Evolutionary conservation across 2,329 filamentous ascomycete species (phyloP), one percentile per base, ranked within the genome.

Genomic region (Phaeophleospora eucalypticola): DNA sequence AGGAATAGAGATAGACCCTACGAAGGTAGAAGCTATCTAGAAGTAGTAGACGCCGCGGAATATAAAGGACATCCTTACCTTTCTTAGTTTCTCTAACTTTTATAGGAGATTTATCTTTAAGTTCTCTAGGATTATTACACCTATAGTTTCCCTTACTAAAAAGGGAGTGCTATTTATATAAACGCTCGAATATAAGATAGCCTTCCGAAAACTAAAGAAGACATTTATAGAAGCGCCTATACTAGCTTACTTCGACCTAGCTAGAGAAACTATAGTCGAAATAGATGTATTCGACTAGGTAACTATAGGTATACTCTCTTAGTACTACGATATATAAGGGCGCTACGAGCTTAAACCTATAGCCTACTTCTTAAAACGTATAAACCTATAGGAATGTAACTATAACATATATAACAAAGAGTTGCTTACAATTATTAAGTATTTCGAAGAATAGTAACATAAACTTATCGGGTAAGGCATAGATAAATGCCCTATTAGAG

Each of bases 401-500:
- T 55, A 55, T 17, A 24, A 52, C 10, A 54, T 51, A 4, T 49
- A 52, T 18, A 29, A 54, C 19, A 47, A 47, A 37, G 49, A 55
- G 34, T 53, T 71, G 0, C 36, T 69, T 3, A 63, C 64, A 2
- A 64, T 70, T 24, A 44, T 69, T 1, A 16, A 39, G 10, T 32
- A 38, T n/a, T 54, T 68, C 12, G 40, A 63, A 42, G 40, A 60
- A 43, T 67, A 49, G 59, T 4, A 52, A 16, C 41, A 50, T 18
- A 46, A 64, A 27, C 50, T 65, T 1, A 41, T 58, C 41, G 45
- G 52, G n/a, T n/a, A n/a, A n/a, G n/a, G n/a, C n/a, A n/a, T n/a
- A 36, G 12, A 19, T 24, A 14, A 21, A 18, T 16, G 37, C 4
- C 40, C 37, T 16, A 43, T 59, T 14, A 43, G 52, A 17, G 53